These are phyloP conservation scores for Aspergillus versicolor DNA, from an alignment of 2,329 filamentous ascomycete species.

Conservation along the genomic window DNA sequence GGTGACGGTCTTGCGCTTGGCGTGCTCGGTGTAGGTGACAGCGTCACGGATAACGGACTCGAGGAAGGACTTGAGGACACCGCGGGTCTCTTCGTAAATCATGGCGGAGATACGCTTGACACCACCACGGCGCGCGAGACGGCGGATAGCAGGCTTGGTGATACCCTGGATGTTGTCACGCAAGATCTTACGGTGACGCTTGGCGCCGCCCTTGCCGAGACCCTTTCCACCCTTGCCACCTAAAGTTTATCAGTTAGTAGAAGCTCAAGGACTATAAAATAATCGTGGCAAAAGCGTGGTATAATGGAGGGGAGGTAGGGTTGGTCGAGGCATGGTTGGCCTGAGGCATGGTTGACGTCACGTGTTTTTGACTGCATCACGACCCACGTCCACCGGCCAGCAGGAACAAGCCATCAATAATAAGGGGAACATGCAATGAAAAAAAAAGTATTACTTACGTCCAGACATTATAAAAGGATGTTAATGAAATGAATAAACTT, in stretches of 20 bases:
- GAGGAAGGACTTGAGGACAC: constrained; percentile 81
- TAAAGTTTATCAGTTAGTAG: constrained; percentile 41
- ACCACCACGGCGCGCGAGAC: constrained; percentile 98
- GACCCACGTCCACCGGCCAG: constrained; percentile 4
- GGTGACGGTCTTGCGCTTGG: constrained; percentile 64
- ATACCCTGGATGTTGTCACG: constrained; percentile 99
- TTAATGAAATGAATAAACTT: constrained; percentile 10
- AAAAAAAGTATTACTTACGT: constrained; percentile 34
- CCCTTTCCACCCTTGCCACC: constrained; percentile 96
- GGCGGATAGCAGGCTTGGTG: constrained; percentile 97
- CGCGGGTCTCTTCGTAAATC: constrained; percentile 82
- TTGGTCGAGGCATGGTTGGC: constrained; percentile 9
- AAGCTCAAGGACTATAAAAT: neutral
- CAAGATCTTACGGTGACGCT: constrained; percentile 99
- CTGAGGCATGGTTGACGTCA: constrained; percentile 22
- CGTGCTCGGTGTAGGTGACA: constrained; percentile 80
- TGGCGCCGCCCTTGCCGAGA: constrained; percentile 96
- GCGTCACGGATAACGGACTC: constrained; percentile 78
- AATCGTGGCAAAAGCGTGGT: neutral
- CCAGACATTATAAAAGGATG: constrained; percentile 37
- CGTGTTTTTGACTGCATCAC: constrained; percentile 24
- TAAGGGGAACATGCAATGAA: neutral
- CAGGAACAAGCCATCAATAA: neutral
- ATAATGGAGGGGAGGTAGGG: neutral
- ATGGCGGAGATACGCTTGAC: constrained; percentile 99